Evolutionary conservation across 2,329 filamentous ascomycete genomes (phyloP), one percentile per base, ranked within the genome.

Genomic region (Amylocarpus encephaloides): DNA sequence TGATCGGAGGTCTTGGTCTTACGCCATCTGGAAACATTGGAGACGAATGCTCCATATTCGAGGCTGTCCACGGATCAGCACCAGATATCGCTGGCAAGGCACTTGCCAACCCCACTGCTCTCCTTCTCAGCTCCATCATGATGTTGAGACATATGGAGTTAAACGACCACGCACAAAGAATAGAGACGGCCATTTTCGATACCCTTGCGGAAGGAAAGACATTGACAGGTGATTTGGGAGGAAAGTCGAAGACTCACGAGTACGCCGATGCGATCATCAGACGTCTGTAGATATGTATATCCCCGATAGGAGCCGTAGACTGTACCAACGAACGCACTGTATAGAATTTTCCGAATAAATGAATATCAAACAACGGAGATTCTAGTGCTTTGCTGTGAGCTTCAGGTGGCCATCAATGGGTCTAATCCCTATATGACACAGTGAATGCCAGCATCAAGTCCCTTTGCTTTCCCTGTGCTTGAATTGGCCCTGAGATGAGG

Each of bases 111-210:
- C 93, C 93, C 57, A 97, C 93, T 55, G 93, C 93, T 53, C 83
- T 98, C 63, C 83, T 98, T 59, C 86, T 97, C 67, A 88, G 82
- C 72, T 94, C 88, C 71, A 93, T 97, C 77, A 97, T 98, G 93
- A 97, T 98, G 93, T 76, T 98, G 79, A 85, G 93, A 73, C 93
- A 98, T 76, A 97, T 98, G 92, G 84, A 87, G 66, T 79, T 98
- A 59, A 83, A 75, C 71, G 79, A 88, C 58, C 83, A 97, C 70
- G 93, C 93, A 62, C 71, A 77, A 70, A 84, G 83, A 71, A 97
- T 98, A 68, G 88, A 97, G 79, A 86, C 82, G 72, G 93, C 93
- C 60, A 94, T 92, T 67, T 97, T 98, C 72, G 88, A 87, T 70
- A 95, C 91, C 55, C 80, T 98, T 60, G 86, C 90, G 54, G 91